Evolutionary conservation across 202 grass and related monocot species (phyloP), one percentile per base, ranked within the genome.

Genomic region (Eragrostis tef): DNA sequence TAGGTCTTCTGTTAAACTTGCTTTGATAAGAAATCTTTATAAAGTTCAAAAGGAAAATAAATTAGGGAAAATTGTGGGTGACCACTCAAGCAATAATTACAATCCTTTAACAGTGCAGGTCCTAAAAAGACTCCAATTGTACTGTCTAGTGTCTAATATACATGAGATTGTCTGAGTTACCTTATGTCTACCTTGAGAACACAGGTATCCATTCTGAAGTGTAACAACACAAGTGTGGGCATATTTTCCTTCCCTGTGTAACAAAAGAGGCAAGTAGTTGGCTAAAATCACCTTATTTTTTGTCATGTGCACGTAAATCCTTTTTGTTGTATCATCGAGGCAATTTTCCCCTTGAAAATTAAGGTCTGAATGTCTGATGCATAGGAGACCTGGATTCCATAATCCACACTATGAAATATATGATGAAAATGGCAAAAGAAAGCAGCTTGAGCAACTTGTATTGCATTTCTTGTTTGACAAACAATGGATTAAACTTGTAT

Each of bases 181-280:
- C 92, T 91, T 93, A 27, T 74, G 87, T 81, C 70, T 84, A 49
- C 92, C 92, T 83, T 86, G 89, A 86, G 96, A 91, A 87, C 80
- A 87, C 20, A 89, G 20, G 52, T 80, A 88, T 71, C 95, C 92
- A 88, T 98, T 98, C 81, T 98, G 96, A 87, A 98, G 96, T 67
- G 92, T 81, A 64, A 98, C 67, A 81, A 95, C 96, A 52, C 90
- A 98, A 68, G 92, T 93, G 73, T 98, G 92, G 5, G 70, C 65
- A 88, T 90, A 95, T 80, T 98, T 98, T 51, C 88, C 88, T 87
- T 98, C 96, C 81, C 96, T 98, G 78, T 84, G 79, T 71, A 92
- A 57, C 11, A 79, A 64, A 86, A n/a, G n/a, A n/a, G n/a, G n/a
- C n/a, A n/a, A n/a, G n/a, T n/a, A n/a, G n/a, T n/a, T n/a, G n/a